Evolutionary conservation across 2,329 filamentous ascomycete genomes (phyloP), one percentile per base, ranked within the genome.

Genomic region (Colletotrichum sojae): DNA sequence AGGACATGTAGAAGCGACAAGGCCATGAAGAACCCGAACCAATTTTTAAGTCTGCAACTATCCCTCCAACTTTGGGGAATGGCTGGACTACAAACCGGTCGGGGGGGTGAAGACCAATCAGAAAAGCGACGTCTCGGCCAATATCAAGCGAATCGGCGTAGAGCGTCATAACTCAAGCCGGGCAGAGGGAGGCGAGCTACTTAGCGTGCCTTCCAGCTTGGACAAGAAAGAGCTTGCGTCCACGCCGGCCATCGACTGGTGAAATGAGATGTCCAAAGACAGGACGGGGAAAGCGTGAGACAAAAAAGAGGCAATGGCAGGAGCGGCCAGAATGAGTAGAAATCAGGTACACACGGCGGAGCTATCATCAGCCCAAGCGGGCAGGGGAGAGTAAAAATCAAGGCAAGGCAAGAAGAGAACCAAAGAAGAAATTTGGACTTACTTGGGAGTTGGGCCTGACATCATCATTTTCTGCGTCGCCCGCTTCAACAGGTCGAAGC

Each of bases 391-490:
- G 22, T 43, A 16, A 49, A 16, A 49, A 22, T 16, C 25, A 58
- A 8, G 59, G 59, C 49, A 56, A 27, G 61, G 60, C 70, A 74
- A 71, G 70, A 27, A 67, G 27, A 31, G 9, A 10, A 31, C 27
- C 66, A 73, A 69, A 71, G 65, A 73, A 72, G 62, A 67, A 61
- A 40, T 59, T 36, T 51, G 52, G 46, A 63, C 70, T 55, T 54
- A 72, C 70, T 58, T 72, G 16, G 68, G 59, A 49, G 55, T 71
- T 54, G 69, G 60, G 46, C 82, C 89, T 80, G 87, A 89, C 83
- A 86, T 85, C 86, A 90, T 88, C 84, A 90, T 86, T 73, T 85
- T 85, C 75, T 89, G 87, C n/a, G 88, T 90, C 71, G 88, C 88
- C 77, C 87, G 83, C 75, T 86, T 83, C 72, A 90, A 78, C 73